Percentiles rank a stretch among this genome's conserved stretches.
These are phyloP conservation scores for Solanum ossicruentum DNA, from an alignment of 257 asterid genomes.

Conservation along the genomic window DNA sequence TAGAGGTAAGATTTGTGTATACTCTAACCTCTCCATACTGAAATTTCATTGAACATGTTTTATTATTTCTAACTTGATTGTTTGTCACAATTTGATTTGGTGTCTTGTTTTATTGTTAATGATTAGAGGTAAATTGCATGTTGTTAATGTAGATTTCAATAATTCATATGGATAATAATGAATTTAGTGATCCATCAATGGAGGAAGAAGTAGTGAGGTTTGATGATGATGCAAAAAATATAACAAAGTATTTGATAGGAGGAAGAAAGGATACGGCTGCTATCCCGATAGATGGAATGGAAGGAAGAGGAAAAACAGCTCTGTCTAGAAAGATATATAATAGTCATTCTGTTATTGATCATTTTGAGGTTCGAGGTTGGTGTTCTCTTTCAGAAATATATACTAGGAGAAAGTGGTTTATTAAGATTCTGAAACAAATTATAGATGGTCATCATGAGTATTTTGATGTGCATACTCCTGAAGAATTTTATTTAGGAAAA, in stretches of 20 bases:
- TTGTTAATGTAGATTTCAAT: too few relatives aligned
- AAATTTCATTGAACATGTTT: too few relatives aligned
- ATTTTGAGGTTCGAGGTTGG: conserved; percentile 5
- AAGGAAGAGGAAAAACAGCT: conserved; percentile 6
- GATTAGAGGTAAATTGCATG: too few relatives aligned
- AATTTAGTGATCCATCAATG: not conserved
- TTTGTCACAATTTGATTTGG: too few relatives aligned
- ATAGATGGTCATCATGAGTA: too few relatives aligned
- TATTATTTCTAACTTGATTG: too few relatives aligned
- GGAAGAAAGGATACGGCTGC: not conserved
- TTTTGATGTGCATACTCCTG: not conserved
- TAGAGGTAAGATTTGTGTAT: too few relatives aligned
- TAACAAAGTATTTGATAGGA: not conserved
- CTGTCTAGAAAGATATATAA: not conserved
- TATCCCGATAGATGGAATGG: conserved; percentile 8
- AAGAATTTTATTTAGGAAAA: not conserved
- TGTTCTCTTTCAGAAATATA: not conserved
- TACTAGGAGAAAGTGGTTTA: not conserved
- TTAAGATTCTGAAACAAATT: not conserved
- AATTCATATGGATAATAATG: too few relatives aligned
- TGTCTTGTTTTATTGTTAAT: too few relatives aligned
- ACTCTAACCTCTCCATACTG: too few relatives aligned
- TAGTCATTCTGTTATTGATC: rapidly evolving
- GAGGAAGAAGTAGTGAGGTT: not conserved
- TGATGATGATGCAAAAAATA: not conserved